Evolutionary conservation across 345 rosid genomes (phyloP).

Genomic region (Dipteronia dyeriana): DNA sequence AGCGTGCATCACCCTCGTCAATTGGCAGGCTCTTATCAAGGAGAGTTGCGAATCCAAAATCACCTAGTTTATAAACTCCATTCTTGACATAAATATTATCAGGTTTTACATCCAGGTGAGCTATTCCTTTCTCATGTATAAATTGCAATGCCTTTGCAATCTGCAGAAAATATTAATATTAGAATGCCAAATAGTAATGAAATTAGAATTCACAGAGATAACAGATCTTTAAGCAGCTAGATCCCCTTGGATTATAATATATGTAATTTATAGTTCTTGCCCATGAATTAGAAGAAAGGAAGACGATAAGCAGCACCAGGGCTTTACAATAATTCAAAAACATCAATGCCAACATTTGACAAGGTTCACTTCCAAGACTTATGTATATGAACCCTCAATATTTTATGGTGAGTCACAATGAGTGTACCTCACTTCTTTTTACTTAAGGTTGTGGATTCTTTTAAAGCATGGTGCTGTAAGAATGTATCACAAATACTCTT

Average conservation of each 20-base stretch:
- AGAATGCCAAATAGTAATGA: constrained; percentile 1
- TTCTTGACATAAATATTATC: constrained; percentile 90
- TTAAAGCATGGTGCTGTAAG: background rate
- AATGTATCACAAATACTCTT: constrained; percentile 1
- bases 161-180: constrained; percentile 44
- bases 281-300: background rate
- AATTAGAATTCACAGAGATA: background rate
- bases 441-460: too few species aligned
- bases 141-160: constrained; percentile 79
- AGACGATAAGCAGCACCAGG: background rate
- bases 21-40: constrained; percentile 78
- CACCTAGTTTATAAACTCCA: constrained; percentile 85
- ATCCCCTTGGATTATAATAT: background rate
- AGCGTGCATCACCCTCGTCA: constrained; percentile 98
- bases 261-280: background rate
- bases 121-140: constrained; percentile 81
- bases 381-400: background rate
- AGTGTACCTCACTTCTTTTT: background rate
- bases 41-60: constrained; percentile 94
- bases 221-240: background rate
- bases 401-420: background rate
- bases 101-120: constrained; percentile 96
- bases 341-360: background rate
- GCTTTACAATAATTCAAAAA: background rate
- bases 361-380: background rate